Percentiles rank a stretch among this genome's conserved stretches.
Conservation (phyloP, 306 rosid genomes). For the Glycine soja region DNA sequence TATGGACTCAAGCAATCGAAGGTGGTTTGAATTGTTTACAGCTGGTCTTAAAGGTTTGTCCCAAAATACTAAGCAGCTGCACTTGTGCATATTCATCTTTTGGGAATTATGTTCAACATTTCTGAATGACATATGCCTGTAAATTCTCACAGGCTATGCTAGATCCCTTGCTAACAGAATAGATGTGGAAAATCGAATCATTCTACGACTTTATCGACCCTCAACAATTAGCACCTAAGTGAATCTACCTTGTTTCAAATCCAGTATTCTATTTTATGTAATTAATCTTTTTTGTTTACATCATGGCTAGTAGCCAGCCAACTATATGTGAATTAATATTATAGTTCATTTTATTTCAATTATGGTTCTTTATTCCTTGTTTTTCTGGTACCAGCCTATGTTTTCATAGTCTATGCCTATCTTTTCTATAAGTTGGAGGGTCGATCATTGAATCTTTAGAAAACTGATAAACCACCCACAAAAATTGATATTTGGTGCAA, state of each 20-base stretch:
- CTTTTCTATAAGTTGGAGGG: slow-evolving; percentile 22
- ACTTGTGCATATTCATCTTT: slow-evolving; percentile 16
- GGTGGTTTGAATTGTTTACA: slow-evolving; percentile 90
- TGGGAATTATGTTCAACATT: slow-evolving; percentile 8
- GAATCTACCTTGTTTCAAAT: slow-evolving; percentile 38
- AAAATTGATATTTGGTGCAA: slow-evolving; percentile 13
- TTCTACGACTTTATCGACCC: slow-evolving; percentile 83
- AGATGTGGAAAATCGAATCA: slow-evolving; percentile 69
- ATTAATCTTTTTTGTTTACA: neutral
- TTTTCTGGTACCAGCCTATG: slow-evolving; percentile 23
- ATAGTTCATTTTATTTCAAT: slow-evolving; percentile 3
- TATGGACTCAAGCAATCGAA: too few species aligned
- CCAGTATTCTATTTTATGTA: neutral
- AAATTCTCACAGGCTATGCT: slow-evolving; percentile 76
- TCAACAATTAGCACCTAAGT: slow-evolving; percentile 86
- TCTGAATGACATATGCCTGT: slow-evolving; percentile 27
- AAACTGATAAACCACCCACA: slow-evolving; percentile 18
- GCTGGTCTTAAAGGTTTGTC: slow-evolving; percentile 93
- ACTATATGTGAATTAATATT: slow-evolving; percentile 9
- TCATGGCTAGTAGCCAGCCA: slow-evolving; percentile 13
- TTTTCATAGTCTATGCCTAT: slow-evolving; percentile 25
- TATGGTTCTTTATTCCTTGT: slow-evolving; percentile 2
- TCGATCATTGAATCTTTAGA: slow-evolving; percentile 17
- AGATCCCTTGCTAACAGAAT: slow-evolving; percentile 91
- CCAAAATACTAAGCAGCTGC: slow-evolving; percentile 40